These are phyloP conservation scores for Passalora sequoiae DNA, from an alignment of 2,329 filamentous ascomycete species.

Conservation along the genomic window DNA sequence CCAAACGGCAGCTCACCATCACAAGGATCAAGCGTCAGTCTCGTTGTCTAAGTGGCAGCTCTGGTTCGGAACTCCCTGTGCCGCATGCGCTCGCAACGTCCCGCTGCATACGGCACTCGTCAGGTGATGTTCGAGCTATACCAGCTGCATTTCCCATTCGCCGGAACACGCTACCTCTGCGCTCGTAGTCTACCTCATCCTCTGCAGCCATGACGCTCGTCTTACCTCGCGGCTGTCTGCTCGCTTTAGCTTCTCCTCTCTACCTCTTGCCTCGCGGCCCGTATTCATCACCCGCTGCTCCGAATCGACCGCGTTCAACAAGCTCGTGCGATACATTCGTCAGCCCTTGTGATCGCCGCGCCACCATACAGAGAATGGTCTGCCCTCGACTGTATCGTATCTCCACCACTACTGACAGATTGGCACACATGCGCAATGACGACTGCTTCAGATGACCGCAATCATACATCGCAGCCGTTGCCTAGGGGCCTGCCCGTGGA, in stretches of 20 bases:
- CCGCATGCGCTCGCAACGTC: conserved; percentile 6
- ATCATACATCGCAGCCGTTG: not conserved
- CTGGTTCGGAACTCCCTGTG: not conserved
- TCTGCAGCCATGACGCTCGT: conserved; percentile 9
- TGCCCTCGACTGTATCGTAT: too few species aligned
- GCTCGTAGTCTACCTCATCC: conserved; percentile 3
- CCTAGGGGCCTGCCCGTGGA: conserved; percentile 8
- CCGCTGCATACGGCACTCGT: conserved; percentile 5
- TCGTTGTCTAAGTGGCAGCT: not conserved
- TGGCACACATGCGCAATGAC: too few species aligned
- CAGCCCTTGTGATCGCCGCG: too few species aligned
- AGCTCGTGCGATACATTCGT: too few species aligned
- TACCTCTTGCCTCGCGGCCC: conserved; percentile 1
- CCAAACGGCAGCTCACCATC: conserved; percentile 3
- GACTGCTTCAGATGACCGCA: too few species aligned
- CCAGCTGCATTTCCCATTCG: conserved; percentile 2
- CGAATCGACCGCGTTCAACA: too few species aligned
- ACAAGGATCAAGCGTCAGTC: conserved; percentile 3
- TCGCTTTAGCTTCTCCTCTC: not conserved
- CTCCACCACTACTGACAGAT: too few species aligned
- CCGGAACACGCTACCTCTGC: conserved; percentile 2
- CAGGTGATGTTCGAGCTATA: conserved; percentile 6
- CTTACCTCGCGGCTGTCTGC: conserved; percentile 2
- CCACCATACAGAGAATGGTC: too few species aligned
- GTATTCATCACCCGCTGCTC: too few species aligned